phyloP scores from a whole-genome alignment of 257 asterid species.

The Agastache rugosa region DNA sequence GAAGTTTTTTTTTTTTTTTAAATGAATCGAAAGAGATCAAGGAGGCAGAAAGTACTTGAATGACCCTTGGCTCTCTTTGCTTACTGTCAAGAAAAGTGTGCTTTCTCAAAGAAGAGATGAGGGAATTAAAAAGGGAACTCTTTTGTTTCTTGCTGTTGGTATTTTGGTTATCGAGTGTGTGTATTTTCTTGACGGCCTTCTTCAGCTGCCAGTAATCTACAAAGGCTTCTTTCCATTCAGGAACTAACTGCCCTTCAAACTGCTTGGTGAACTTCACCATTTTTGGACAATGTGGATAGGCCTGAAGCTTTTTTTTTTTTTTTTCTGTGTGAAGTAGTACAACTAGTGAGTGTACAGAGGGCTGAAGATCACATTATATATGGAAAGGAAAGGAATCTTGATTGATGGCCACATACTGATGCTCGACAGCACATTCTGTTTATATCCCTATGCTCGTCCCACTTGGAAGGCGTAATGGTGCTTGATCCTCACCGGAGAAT shows the following conservation, averaged over 20 bases:
- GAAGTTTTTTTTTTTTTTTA: neutral
- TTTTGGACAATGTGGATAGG: constrained; percentile 17
- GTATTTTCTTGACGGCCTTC: constrained; percentile 77
- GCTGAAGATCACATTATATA: constrained; percentile 50
- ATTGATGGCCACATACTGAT: constrained; percentile 36
- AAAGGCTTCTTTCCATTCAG: constrained; percentile 98
- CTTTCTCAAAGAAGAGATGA: constrained; percentile 50
- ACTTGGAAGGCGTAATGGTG: constrained; percentile 50
- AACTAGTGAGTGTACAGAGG: constrained; percentile 38
- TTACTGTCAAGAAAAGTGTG: constrained; percentile 50
- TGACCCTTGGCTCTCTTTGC: constrained; percentile 56
- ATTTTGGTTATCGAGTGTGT: constrained; percentile 38
- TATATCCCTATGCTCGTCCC: constrained; percentile 72
- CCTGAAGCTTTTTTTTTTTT: neutral
- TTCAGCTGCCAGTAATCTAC: constrained; percentile 90
- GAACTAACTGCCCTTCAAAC: constrained; percentile 88
- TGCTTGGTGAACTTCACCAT: constrained; percentile 97
- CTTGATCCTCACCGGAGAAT: constrained; percentile 37
- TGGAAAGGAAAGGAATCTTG: constrained; percentile 55
- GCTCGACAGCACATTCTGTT: constrained; percentile 74
- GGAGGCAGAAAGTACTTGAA: constrained; percentile 56
- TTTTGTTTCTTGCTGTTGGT: constrained; percentile 33
- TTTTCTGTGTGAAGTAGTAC: neutral
- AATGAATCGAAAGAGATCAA: neutral
- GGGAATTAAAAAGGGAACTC: constrained; percentile 27